Percentiles rank a stretch among this genome's conserved stretches.
Conservation (phyloP, 139 green algal species). For the Astrephomene gubernaculifera region DNA sequence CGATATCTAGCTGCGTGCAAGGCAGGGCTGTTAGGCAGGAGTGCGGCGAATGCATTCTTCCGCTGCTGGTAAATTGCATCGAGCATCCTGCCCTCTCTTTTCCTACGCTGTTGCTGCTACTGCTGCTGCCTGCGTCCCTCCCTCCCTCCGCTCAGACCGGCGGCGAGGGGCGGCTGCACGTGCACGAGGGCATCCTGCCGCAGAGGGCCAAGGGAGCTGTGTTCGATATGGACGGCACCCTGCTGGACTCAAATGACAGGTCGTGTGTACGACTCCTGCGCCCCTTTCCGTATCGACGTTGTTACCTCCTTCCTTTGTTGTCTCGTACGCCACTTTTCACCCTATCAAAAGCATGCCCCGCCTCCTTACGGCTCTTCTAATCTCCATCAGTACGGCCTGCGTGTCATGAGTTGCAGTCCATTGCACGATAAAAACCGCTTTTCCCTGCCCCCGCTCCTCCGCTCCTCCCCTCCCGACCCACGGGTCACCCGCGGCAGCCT, state of each 20-base stretch:
- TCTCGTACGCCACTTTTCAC: too few species aligned
- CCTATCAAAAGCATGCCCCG: too few species aligned
- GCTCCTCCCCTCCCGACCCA: too few species aligned
- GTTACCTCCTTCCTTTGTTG: too few species aligned
- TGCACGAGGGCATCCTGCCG: conserved; percentile 35
- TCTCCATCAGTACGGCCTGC: background rate
- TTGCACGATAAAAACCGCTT: background rate
- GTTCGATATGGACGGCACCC: conserved; percentile 41
- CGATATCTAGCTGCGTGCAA: background rate
- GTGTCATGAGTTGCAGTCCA: background rate
- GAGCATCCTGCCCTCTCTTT: too few species aligned
- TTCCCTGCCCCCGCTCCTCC: background rate
- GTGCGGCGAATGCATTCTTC: too few species aligned
- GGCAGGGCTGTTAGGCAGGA: background rate
- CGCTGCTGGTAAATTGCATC: too few species aligned
- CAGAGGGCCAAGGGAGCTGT: background rate
- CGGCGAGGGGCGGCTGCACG: background rate
- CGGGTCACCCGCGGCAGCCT: too few species aligned
- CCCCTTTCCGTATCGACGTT: too few species aligned
- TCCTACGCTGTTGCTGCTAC: too few species aligned
- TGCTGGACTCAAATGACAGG: conserved; percentile 42
- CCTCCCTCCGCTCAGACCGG: background rate
- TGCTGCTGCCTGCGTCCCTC: too few species aligned
- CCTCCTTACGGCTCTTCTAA: too few species aligned
- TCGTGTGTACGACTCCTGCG: background rate